Conservation (phyloP, 140 eudicot species). For the Oenanthe javanica region DNA sequence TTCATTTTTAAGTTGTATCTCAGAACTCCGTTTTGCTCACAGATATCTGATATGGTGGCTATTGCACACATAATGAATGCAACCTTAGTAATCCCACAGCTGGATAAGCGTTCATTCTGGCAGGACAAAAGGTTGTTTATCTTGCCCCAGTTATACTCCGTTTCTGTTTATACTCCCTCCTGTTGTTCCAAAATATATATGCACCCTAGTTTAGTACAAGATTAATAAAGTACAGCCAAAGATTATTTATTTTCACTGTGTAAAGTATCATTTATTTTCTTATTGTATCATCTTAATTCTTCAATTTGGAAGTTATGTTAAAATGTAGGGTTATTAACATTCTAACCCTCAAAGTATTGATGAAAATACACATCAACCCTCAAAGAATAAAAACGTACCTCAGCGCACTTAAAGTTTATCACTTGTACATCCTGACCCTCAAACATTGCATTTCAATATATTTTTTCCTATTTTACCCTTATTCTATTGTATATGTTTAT, state of each 20-base stretch:
- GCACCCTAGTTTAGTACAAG: background rate
- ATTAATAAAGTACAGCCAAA: background rate
- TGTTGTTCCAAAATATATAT: background rate
- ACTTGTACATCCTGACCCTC: too few species aligned
- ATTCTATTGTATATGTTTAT: too few species aligned
- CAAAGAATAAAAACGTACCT: too few species aligned
- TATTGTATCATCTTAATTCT: background rate
- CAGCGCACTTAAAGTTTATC: too few species aligned
- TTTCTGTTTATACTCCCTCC: slow-evolving; percentile 2
- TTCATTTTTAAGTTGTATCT: background rate
- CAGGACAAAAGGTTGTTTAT: slow-evolving; percentile 69
- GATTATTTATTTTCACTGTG: background rate
- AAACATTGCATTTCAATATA: too few species aligned
- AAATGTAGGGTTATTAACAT: too few species aligned
- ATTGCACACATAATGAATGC: slow-evolving; percentile 89
- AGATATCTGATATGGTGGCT: slow-evolving; percentile 98
- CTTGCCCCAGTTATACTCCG: background rate
- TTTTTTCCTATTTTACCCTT: too few species aligned
- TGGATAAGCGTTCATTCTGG: slow-evolving; percentile 95
- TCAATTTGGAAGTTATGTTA: background rate
- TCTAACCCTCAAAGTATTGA: too few species aligned
- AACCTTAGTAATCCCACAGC: slow-evolving; percentile 86
- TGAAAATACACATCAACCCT: too few species aligned
- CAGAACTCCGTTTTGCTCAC: slow-evolving; percentile 7
- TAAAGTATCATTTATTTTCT: background rate